Conservation (phyloP, 2,329 filamentous ascomycete species). For the Aspergillus aculeatinus region DNA sequence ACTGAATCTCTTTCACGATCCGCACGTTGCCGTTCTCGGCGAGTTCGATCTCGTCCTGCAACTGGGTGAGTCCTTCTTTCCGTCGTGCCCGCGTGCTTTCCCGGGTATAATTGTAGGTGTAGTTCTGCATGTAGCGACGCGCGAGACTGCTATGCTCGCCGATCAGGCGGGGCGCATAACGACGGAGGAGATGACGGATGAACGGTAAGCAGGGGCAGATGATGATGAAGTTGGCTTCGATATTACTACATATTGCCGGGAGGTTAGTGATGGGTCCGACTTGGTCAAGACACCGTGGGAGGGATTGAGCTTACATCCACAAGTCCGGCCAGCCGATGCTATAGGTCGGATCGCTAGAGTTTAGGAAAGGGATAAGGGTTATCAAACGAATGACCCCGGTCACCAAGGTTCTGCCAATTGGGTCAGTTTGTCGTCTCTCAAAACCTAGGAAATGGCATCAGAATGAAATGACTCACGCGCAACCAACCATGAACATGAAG, state of each 20-base stretch:
- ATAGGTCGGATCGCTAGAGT: slow-evolving; percentile 14
- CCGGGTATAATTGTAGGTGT: slow-evolving; percentile 6
- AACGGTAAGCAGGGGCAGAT: slow-evolving; percentile 27
- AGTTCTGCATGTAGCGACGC: slow-evolving; percentile 12
- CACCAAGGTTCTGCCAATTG: slow-evolving; percentile 16
- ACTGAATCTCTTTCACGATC: slow-evolving; percentile 23
- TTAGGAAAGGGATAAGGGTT: slow-evolving; percentile 18
- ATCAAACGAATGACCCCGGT: slow-evolving; percentile 23
- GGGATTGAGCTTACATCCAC: slow-evolving; percentile 17
- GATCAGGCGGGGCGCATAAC: slow-evolving; percentile 20
- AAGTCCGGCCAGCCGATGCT: slow-evolving; percentile 14
- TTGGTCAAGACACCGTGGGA: neutral
- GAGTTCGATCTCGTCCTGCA: slow-evolving; percentile 20
- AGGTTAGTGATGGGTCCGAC: neutral
- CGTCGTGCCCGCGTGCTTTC: slow-evolving; percentile 12
- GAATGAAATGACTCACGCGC: slow-evolving; percentile 20
- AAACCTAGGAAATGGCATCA: too few species aligned
- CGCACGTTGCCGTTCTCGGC: slow-evolving; percentile 16
- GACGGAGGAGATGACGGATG: slow-evolving; percentile 26
- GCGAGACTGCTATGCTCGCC: slow-evolving; percentile 17
- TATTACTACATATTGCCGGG: slow-evolving; percentile 14
- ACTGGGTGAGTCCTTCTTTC: slow-evolving; percentile 10
- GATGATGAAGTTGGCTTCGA: slow-evolving; percentile 29
- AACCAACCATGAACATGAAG: slow-evolving; percentile 24
- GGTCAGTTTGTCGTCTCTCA: neutral